Conservation (phyloP, 495 filamentous ascomycete species). For the Aspergillus sclerotioniger region DNA sequence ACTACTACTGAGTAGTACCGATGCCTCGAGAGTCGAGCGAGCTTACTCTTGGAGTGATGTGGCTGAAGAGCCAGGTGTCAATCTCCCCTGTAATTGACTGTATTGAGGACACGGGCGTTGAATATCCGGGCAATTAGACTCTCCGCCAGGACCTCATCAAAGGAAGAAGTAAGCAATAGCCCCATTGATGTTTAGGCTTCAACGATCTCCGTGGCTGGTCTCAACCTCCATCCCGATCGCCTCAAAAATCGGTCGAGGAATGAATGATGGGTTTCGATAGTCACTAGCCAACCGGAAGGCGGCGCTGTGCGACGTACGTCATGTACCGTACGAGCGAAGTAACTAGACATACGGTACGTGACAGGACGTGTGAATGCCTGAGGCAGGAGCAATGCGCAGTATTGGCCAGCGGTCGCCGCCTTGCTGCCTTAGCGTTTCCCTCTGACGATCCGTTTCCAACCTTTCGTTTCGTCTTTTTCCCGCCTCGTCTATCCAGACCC, state of each 20-base stretch:
- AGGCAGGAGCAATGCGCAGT: not conserved
- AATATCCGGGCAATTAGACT: not conserved
- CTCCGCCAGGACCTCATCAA: not conserved
- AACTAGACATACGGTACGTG: constrained; percentile 3
- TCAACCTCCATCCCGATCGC: not conserved
- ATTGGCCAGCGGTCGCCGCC: constrained; percentile 5
- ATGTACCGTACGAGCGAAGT: constrained; percentile 5
- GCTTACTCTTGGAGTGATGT: not conserved
- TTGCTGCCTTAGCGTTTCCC: constrained; percentile 18
- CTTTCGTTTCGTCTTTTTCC: constrained; percentile 24
- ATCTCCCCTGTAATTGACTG: not conserved
- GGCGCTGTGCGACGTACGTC: constrained; percentile 2
- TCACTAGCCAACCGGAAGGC: constrained; percentile 19
- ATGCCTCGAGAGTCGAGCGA: not conserved
- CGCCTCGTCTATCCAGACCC: constrained; percentile 25
- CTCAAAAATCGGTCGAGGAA: constrained; percentile 4
- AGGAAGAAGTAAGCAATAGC: not conserved
- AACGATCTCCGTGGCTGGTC: not conserved
- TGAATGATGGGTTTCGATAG: constrained; percentile 1
- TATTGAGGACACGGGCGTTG: not conserved
- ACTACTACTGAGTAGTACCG: no score
- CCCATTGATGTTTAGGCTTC: not conserved
- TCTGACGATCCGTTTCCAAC: constrained; percentile 27
- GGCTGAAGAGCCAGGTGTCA: constrained; percentile 6
- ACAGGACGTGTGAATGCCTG: constrained; percentile 6